Evolutionary conservation across 306 rosid species (phyloP).

Genomic region (Rosa rugosa): DNA sequence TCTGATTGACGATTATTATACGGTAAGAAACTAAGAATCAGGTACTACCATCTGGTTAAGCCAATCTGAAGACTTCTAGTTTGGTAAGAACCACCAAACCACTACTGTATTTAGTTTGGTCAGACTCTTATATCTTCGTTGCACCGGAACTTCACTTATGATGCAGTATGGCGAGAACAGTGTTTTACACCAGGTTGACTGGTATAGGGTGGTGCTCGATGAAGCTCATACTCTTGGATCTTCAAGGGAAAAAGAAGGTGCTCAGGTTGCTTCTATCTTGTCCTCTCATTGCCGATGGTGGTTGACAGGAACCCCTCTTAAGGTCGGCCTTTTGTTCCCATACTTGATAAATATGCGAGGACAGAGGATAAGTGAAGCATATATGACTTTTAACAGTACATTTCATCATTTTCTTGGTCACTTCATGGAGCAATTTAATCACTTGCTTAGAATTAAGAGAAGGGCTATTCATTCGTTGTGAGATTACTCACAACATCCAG

Average conservation of each 20-base stretch:
- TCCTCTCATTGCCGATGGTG: slow-evolving; percentile 88
- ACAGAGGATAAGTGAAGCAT: background rate
- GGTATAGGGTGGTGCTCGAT: slow-evolving; percentile 90
- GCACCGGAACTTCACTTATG: background rate
- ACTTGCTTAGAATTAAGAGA: background rate
- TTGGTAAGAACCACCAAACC: too few relatives aligned
- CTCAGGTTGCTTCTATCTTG: slow-evolving; percentile 58
- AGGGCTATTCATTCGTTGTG: background rate
- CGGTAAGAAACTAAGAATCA: slow-evolving; percentile 35
- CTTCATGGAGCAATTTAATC: too few relatives aligned
- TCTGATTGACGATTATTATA: too few relatives aligned
- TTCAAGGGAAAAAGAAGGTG: slow-evolving; percentile 51
- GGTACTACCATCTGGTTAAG: too few relatives aligned
- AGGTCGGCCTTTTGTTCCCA: slow-evolving; percentile 41
- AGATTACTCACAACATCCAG: slow-evolving; percentile 9
- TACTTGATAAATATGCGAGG: background rate
- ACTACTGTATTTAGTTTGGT: too few relatives aligned
- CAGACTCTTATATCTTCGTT: too few relatives aligned
- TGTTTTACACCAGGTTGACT: slow-evolving; percentile 65
- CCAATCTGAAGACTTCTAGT: too few relatives aligned
- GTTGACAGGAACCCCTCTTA: slow-evolving; percentile 87
- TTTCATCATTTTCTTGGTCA: too few relatives aligned
- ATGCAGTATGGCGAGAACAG: slow-evolving; percentile 57
- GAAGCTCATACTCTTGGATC: slow-evolving; percentile 86
- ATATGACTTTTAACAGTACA: background rate